phyloP scores from a whole-genome alignment of 139 green algal species.

The Nannochloris sp. region DNA sequence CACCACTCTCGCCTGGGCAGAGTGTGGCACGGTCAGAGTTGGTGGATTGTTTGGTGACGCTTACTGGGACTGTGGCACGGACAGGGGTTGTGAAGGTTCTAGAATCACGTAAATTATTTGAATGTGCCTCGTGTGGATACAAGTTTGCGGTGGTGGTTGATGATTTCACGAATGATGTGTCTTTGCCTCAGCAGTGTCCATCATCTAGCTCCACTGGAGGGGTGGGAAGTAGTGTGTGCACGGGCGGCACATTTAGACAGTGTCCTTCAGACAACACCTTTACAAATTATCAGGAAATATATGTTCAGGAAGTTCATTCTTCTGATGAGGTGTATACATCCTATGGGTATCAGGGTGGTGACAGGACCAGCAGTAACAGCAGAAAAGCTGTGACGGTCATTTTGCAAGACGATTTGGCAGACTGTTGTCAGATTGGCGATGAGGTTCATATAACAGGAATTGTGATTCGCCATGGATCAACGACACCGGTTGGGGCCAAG shows the following conservation, averaged over 20 bases:
- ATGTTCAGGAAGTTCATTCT: constrained; percentile 58
- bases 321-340: constrained; percentile 17
- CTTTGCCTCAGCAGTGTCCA: constrained; percentile 33
- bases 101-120: constrained; percentile 50
- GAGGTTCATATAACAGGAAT: constrained; percentile 72
- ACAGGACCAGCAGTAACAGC: constrained; percentile 9
- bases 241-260: background rate
- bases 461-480: constrained; percentile 51
- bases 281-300: constrained; percentile 61
- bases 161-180: constrained; percentile 12
- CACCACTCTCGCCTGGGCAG: background rate
- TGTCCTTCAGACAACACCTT: constrained; percentile 21
- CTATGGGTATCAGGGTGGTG: constrained; percentile 23
- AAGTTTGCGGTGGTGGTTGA: constrained; percentile 22
- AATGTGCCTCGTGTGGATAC: constrained; percentile 53
- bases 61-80: constrained; percentile 35
- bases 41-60: constrained; percentile 17
- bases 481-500: constrained; percentile 32
- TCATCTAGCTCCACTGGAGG: background rate
- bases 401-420: constrained; percentile 76
- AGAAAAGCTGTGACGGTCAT: constrained; percentile 56
- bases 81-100: constrained; percentile 60
- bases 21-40: background rate
- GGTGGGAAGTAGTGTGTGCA: no score
- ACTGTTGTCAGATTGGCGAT: constrained; percentile 61